phyloP scores from a whole-genome alignment of 2,329 filamentous ascomycete species.

The Monilinia vaccinii-corymbosi region DNA sequence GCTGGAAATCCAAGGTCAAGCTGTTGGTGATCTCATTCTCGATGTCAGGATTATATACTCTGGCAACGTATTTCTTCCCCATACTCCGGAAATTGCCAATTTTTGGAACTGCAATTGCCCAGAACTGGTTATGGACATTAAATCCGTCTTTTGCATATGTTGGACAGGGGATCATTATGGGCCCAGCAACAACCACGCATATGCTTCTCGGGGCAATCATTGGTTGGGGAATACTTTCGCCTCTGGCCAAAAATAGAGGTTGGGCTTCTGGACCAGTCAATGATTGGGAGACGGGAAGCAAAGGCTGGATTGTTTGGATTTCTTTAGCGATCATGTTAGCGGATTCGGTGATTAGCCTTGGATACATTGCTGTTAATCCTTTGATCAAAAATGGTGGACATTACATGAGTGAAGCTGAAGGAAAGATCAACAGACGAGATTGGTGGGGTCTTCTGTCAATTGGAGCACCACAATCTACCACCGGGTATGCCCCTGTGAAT shows the following conservation, averaged over 20 bases:
- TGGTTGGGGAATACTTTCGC: slow-evolving; percentile 87
- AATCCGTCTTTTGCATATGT: slow-evolving; percentile 97
- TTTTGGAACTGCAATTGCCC: slow-evolving; percentile 65
- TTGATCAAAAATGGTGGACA: slow-evolving; percentile 39
- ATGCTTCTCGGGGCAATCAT: slow-evolving; percentile 87
- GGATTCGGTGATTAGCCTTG: slow-evolving; percentile 81
- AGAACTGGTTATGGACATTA: slow-evolving; percentile 86
- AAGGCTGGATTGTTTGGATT: slow-evolving; percentile 98
- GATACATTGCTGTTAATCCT: slow-evolving; percentile 64
- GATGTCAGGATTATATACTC: slow-evolving; percentile 58
- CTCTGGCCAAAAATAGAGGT: slow-evolving; percentile 71
- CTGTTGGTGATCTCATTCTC: slow-evolving; percentile 46
- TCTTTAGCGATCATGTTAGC: slow-evolving; percentile 94
- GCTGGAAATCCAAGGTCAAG: slow-evolving; percentile 29
- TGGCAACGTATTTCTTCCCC: slow-evolving; percentile 85
- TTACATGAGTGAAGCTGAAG: slow-evolving; percentile 30
- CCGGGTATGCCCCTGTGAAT: slow-evolving; percentile 24
- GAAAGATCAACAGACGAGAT: slow-evolving; percentile 22
- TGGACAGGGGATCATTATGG: slow-evolving; percentile 98
- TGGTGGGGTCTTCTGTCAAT: slow-evolving; percentile 25
- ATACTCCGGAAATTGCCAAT: slow-evolving; percentile 77
- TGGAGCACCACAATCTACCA: slow-evolving; percentile 12
- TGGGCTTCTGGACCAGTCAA: slow-evolving; percentile 85
- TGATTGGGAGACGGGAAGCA: slow-evolving; percentile 88
- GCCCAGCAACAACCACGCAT: slow-evolving; percentile 84